Evolutionary conservation across 2,329 filamentous ascomycete genomes (phyloP), one percentile per base, ranked within the genome.

Genomic region (Pseudodiploospora longispora): DNA sequence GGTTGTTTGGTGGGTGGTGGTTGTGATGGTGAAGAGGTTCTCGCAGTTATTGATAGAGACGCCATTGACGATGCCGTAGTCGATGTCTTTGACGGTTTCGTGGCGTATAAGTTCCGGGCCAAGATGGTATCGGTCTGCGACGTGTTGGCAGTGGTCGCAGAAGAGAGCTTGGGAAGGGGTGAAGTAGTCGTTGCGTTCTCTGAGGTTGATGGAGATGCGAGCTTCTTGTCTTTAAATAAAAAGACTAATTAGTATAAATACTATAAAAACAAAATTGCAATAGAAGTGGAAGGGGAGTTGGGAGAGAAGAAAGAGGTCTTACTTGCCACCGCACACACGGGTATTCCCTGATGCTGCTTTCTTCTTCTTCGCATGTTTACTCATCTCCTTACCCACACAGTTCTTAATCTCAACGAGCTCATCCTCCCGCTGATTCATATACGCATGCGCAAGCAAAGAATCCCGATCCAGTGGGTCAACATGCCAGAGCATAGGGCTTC

Each of bases 401-500:
- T 83, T 82, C 1, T 74, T 67, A 39, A 91, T 82, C 62, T 90
- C 83, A 38, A 76, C 69, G 6, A 89, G 62, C 54, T 91, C 84
- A 5, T 65, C 62, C 46, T 80, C 74, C n/a, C 80, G 65, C 0
- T 73, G 72, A 12, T 74, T 68, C 45, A 76, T 71, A 53, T 85
- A 80, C 0, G 83, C 75, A 61, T 82, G 85, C 1, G 80, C 82
- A 27, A 90, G 65, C 53, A 91, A 65, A 0, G 82, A 82, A 64
- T 91, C 86, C 2, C 85, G 71, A 60, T 91, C 85, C 1, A 76
- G 70, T 0, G 86, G 86, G 55, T 91, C 85, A 10, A 87, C 72
- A 56, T 93, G 86, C 67, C 88, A 91, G 55, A 90, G 85, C 82
- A 91, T 85, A 0, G 85, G 86, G 52, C 84, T 89, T 10, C 86